Conservation (phyloP, 2,329 filamentous ascomycete species). For the Ploettnerulaceae sp. region DNA sequence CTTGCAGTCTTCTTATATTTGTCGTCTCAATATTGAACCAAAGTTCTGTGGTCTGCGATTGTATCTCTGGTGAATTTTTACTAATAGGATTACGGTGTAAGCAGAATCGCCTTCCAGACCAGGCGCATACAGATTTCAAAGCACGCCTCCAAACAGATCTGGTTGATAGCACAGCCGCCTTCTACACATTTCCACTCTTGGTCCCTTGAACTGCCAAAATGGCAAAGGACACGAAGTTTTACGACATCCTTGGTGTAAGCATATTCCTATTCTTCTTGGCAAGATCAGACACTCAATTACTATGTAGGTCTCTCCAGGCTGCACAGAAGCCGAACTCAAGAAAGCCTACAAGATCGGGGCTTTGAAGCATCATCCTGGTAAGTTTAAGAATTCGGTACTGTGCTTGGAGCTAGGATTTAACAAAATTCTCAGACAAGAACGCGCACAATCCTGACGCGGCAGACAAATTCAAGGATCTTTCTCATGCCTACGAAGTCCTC, state of each 20-base stretch:
- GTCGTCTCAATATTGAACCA: not conserved
- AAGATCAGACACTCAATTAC: conserved; percentile 30
- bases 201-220: conserved; percentile 44
- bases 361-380: conserved; percentile 80
- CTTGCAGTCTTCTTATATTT: not conserved
- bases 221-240: conserved; percentile 76
- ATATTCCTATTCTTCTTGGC: not conserved
- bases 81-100: conserved; percentile 3
- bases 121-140: conserved; percentile 8
- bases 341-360: conserved; percentile 83
- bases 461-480: conserved; percentile 98
- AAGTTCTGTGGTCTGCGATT: not conserved
- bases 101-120: conserved; percentile 4
- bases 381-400: conserved; percentile 32
- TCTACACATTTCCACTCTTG: conserved; percentile 12
- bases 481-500: conserved; percentile 91
- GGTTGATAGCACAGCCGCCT: not conserved
- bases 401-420: conserved; percentile 14
- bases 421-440: conserved; percentile 73
- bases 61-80: not conserved
- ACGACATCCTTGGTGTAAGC: conserved; percentile 73
- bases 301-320: conserved; percentile 66
- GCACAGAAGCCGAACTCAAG: conserved; percentile 82
- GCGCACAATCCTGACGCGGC: conserved; percentile 86
- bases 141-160: not conserved